Evolutionary conservation across 345 rosid species (phyloP).

Genomic region (Rhodamnia argentea): DNA sequence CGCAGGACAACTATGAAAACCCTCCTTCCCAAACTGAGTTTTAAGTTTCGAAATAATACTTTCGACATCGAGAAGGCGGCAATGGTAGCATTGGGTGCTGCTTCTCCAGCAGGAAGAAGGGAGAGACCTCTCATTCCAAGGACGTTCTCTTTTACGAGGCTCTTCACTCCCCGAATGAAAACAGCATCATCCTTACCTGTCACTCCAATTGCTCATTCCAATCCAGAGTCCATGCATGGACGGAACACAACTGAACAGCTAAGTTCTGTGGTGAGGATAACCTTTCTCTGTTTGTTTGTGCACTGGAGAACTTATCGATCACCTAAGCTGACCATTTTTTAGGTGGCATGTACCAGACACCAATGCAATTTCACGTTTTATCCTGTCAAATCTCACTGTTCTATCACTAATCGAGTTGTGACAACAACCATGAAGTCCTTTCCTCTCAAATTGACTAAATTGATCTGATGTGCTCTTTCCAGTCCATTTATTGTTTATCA

Average conservation of each 20-base stretch:
- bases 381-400: background rate
- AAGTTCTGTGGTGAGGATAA: constrained; percentile 25
- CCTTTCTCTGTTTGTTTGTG: constrained; percentile 1
- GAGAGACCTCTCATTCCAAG: constrained; percentile 37
- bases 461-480: background rate
- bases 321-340: background rate
- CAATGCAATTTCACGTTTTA: background rate
- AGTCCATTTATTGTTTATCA: background rate
- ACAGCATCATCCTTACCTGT: constrained; percentile 60
- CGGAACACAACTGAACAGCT: constrained; percentile 25
- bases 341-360: background rate
- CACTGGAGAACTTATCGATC: background rate
- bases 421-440: background rate
- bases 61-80: constrained; percentile 74
- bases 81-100: constrained; percentile 47
- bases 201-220: constrained; percentile 65
- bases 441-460: background rate
- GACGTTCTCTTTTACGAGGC: constrained; percentile 45
- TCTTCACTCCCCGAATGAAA: constrained; percentile 45
- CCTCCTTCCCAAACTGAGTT: constrained; percentile 70
- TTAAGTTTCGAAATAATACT: constrained; percentile 37
- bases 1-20: constrained; percentile 39
- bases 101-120: constrained; percentile 21
- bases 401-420: background rate
- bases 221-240: constrained; percentile 88